phyloP scores from a whole-genome alignment of 2,329 filamentous ascomycete species.

The Ophiocordyceps camponoti-rufipedis region DNA sequence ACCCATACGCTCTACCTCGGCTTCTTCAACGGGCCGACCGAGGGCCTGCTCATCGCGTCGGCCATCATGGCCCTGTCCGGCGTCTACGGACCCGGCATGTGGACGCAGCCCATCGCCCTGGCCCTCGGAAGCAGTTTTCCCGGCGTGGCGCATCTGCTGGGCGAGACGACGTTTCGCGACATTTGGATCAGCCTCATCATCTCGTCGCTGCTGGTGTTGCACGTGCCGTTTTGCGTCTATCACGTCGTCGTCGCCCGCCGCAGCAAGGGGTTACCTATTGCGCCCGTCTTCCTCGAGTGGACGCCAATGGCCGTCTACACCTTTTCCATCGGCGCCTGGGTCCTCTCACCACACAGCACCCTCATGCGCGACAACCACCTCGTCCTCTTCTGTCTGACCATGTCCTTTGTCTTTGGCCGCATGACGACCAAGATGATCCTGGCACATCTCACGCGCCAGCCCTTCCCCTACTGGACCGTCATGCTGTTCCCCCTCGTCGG shows the following conservation, averaged over 20 bases:
- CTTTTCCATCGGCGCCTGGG: conserved; percentile 58
- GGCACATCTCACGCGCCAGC: conserved; percentile 79
- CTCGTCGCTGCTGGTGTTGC: conserved; percentile 45
- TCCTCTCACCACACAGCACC: conserved; percentile 75
- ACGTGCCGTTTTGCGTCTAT: conserved; percentile 76
- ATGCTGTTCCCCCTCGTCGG: conserved; percentile 76
- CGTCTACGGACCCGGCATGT: conserved; percentile 74
- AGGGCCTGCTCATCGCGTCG: conserved; percentile 81
- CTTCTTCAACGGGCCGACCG: conserved; percentile 92
- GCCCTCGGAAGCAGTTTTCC: conserved; percentile 39
- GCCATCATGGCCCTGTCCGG: conserved; percentile 73
- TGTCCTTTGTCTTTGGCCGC: conserved; percentile 93
- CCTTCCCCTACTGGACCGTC: conserved; percentile 92
- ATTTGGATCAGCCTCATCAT: conserved; percentile 66
- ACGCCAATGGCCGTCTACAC: conserved; percentile 76
- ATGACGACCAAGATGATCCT: conserved; percentile 99
- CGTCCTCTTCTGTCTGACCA: conserved; percentile 77
- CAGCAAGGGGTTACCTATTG: conserved; percentile 51
- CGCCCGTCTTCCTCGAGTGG: conserved; percentile 85
- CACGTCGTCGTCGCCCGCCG: conserved; percentile 69
- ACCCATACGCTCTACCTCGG: conserved; percentile 94
- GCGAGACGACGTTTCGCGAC: conserved; percentile 61
- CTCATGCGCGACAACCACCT: conserved; percentile 73
- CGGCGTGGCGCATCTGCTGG: conserved; percentile 39
- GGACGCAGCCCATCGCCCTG: conserved; percentile 56